Percentiles rank a stretch among this genome's conserved stretches.
phyloP scores from a whole-genome alignment of 1,284 basidiomycete genomes.

The Leccinum subspadiceum region DNA sequence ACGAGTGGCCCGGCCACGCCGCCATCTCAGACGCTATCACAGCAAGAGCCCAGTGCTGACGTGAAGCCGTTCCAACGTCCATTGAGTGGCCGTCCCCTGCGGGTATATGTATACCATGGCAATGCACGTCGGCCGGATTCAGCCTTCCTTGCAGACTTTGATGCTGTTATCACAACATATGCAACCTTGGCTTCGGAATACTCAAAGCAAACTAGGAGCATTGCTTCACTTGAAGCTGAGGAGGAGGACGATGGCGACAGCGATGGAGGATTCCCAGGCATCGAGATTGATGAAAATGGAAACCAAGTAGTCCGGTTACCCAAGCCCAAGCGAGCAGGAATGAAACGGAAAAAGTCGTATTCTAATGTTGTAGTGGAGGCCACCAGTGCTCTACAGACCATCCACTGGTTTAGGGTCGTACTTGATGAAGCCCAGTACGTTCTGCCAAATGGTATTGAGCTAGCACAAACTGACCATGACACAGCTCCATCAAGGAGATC shows the following conservation, averaged over 20 bases:
- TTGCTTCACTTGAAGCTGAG: constrained; percentile 53
- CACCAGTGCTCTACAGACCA: constrained; percentile 87
- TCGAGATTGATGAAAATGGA: constrained; percentile 70
- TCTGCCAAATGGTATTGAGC: constrained; percentile 5
- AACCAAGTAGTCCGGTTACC: constrained; percentile 54
- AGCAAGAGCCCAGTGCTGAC: constrained; percentile 38
- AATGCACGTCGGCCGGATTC: constrained; percentile 86
- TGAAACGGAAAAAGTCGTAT: constrained; percentile 69
- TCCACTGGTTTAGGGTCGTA: constrained; percentile 97
- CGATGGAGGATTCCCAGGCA: constrained; percentile 53
- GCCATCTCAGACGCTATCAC: constrained; percentile 30
- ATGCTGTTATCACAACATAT: constrained; percentile 97
- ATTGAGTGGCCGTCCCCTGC: constrained; percentile 56
- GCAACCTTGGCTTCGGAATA: constrained; percentile 94
- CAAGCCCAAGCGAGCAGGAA: constrained; percentile 58
- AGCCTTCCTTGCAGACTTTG: constrained; percentile 85
- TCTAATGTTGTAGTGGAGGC: constrained; percentile 53
- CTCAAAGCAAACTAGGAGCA: constrained; percentile 80
- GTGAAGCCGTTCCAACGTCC: constrained; percentile 36
- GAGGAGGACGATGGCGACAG: constrained; percentile 72
- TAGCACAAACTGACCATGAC: constrained; percentile 8
- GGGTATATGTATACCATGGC: constrained; percentile 96
- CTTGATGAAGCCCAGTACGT: constrained; percentile 97
- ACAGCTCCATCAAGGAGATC: constrained; percentile 94
- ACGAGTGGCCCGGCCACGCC: constrained; percentile 19